Percentiles rank a stretch among this genome's conserved stretches.
These are phyloP conservation scores for Nakazawaea pomicola DNA, from an alignment of 805 yeast genomes.

Conservation along the genomic window DNA sequence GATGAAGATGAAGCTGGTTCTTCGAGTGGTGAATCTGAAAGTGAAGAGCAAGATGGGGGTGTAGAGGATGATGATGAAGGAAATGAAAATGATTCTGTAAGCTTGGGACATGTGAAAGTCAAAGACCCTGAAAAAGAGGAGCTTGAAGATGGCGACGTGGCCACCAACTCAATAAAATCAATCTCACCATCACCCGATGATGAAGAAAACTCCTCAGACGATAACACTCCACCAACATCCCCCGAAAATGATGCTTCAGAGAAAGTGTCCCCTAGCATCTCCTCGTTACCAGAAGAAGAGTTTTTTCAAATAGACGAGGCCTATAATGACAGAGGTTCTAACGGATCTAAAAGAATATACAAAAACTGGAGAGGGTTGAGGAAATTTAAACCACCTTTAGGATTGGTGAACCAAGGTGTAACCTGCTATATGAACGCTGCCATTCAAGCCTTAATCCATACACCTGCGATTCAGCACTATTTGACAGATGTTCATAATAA, in stretches of 20 bases:
- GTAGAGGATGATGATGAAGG: constrained; percentile 18
- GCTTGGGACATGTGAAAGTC: constrained; percentile 9
- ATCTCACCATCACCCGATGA: constrained; percentile 13
- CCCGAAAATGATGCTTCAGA: constrained; percentile 26
- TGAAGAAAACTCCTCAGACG: constrained; percentile 13
- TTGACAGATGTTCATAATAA: constrained; percentile 58
- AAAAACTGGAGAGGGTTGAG: constrained; percentile 68
- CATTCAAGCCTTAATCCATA: constrained; percentile 82
- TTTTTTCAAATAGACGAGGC: constrained; percentile 59
- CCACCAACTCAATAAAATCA: not conserved
- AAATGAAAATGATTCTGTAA: constrained; percentile 15
- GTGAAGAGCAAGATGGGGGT: constrained; percentile 27
- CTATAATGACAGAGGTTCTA: constrained; percentile 58
- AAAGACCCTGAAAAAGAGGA: constrained; percentile 17
- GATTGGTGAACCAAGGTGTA: constrained; percentile 86
- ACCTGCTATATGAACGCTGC: constrained; percentile 97
- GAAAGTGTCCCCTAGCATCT: constrained; percentile 12
- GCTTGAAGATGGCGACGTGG: constrained; percentile 8
- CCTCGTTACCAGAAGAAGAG: constrained; percentile 31
- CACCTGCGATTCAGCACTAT: constrained; percentile 88
- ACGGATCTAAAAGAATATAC: constrained; percentile 48
- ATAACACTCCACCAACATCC: constrained; percentile 27
- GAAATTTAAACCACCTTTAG: constrained; percentile 52
- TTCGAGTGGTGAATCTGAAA: constrained; percentile 12
- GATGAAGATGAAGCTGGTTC: constrained; percentile 14